Evolutionary conservation across 176 grass and related monocot genomes (phyloP).

Genomic region (Oryza brachyantha): DNA sequence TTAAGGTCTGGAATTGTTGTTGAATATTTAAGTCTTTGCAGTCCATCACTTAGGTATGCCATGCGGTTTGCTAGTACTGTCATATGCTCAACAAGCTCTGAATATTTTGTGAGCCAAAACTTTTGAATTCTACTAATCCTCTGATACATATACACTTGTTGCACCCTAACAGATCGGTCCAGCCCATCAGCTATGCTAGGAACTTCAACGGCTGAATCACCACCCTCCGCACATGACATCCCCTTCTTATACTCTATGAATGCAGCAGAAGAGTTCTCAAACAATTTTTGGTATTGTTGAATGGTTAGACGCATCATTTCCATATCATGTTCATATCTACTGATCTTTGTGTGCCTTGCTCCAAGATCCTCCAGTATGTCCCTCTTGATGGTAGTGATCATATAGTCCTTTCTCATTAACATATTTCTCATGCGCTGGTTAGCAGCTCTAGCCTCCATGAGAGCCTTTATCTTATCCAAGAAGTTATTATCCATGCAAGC

Average conservation of each 20-base stretch:
- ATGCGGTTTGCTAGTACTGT: not conserved
- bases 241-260: not conserved
- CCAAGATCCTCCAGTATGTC: not conserved
- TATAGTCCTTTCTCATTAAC: constrained; percentile 1
- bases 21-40: constrained; percentile 27
- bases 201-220: not conserved
- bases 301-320: not conserved
- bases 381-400: not conserved
- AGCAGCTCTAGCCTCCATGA: not conserved
- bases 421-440: not conserved
- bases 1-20: constrained; percentile 38
- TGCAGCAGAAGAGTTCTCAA: constrained; percentile 6
- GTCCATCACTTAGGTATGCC: not conserved
- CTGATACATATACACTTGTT: not conserved
- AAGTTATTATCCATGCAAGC: not conserved
- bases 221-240: not conserved
- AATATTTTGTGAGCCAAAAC: not conserved
- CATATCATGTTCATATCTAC: not conserved
- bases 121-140: not conserved
- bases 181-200: not conserved
- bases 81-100: not conserved
- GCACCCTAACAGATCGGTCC: not conserved
- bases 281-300: not conserved
- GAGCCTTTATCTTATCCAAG: not conserved
- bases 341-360: not conserved